Evolutionary conservation across 495 filamentous ascomycete species (phyloP).

Genomic region (Penicillium cosmopolitanum): DNA sequence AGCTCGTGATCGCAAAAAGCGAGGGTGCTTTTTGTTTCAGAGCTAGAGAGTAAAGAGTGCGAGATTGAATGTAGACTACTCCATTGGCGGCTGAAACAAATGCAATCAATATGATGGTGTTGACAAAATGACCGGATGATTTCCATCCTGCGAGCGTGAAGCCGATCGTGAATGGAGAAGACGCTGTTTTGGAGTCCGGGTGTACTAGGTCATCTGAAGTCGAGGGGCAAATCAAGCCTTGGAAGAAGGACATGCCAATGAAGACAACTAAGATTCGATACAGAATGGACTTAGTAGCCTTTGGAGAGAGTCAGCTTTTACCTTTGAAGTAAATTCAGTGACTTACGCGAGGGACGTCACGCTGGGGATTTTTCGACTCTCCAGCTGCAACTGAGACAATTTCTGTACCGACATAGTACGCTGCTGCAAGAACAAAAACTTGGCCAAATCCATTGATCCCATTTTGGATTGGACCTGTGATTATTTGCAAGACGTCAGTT

Average conservation of each 20-base stretch:
- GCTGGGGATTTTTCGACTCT: constrained; percentile 9
- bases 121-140: not conserved
- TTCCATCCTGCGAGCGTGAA: not conserved
- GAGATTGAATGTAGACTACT: not conserved
- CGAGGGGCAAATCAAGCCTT: not conserved
- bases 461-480: not conserved
- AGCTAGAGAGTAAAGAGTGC: not conserved
- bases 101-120: not conserved
- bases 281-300: constrained; percentile 1
- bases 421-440: constrained; percentile 7
- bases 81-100: not conserved
- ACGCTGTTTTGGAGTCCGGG: not conserved
- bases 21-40: not conserved
- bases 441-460: not conserved
- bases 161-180: not conserved
- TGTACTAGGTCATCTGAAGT: not conserved
- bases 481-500: not conserved
- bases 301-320: not conserved
- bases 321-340: not conserved
- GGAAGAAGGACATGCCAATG: constrained; percentile 2
- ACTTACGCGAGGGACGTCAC: constrained; percentile 3
- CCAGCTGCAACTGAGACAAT: constrained; percentile 12
- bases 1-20: not conserved
- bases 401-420: constrained; percentile 12
- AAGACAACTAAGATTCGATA: constrained; percentile 3